Base-by-base conservation (phyloP, 768 basidiomycete genomes). In the Termitomyces bulborhizus region DNA sequence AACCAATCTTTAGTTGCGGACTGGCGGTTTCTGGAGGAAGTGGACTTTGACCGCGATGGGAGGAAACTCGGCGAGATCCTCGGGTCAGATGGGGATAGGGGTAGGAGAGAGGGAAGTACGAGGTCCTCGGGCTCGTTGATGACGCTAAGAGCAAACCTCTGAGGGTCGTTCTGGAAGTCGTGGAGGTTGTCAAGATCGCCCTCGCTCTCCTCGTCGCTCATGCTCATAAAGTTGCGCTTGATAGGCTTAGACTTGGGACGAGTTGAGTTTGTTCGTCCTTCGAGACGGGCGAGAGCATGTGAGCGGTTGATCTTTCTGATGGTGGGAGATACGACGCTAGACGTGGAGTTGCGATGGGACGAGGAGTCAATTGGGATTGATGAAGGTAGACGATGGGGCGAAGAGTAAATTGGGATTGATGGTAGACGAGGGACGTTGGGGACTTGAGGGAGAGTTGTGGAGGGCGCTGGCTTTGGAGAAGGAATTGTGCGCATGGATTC, bases 201-300 rank as follows among this genome's bases (percentile, higher is more conserved):
- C 4, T 77, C 78, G 47, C 79, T 79, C 24, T 84, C 84, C 57
- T 86, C 84, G 60, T 87, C 85, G 50, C 73, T 78, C 76, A 85
- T 79, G 70, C 73, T 82, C 81, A 86, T 86, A 60, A 86, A 86
- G 65, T 85, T 85, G 51, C 60, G 29, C 62, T 47, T 70, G 66
- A 13, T 56, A 53, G 51, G 39, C 43, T 55, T 57, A 5, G 63
- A 46, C 6, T 63, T 54, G 59, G 55, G 31, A 56, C 65, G 5
- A 57, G 61, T 31, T n/a, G 60, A 52, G 34, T 62, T 50, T 54
- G 66, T 67, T 32, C 78, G 77, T 15, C 86, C 86, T 59, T 88
- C 86, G 26, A 88, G 77, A 27, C 78, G 73, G 0, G 84, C 85
- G 6, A 88, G 79, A 0, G 86, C 86, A 24, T 80, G 76, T 41